phyloP scores from a whole-genome alignment of 208 protist species.

The Willaertia magna region DNA sequence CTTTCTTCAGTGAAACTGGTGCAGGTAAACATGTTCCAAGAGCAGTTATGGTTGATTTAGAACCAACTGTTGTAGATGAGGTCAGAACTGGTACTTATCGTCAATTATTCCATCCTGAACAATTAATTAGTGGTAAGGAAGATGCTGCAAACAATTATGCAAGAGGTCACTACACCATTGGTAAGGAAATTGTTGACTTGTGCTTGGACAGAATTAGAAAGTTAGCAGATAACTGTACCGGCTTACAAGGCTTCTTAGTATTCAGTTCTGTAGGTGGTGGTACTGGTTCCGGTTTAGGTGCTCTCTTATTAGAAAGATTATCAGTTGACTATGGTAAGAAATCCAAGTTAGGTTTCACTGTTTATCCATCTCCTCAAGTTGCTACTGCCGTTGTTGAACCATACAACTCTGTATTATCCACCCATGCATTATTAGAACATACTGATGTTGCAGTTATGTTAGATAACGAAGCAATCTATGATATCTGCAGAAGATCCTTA shows the following conservation, averaged over 20 bases:
- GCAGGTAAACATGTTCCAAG: conserved; percentile 72
- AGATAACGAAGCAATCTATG: conserved; percentile 83
- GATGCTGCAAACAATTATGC: conserved; percentile 92
- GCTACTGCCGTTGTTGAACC: conserved; percentile 78
- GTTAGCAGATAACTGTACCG: conserved; percentile 83
- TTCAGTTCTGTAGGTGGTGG: conserved; percentile 90
- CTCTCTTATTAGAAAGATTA: conserved; percentile 80
- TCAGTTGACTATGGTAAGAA: conserved; percentile 92
- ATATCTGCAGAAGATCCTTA: conserved; percentile 70
- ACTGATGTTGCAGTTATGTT: conserved; percentile 76
- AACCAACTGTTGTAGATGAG: conserved; percentile 79
- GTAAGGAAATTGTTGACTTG: conserved; percentile 81
- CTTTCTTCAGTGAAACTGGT: conserved; percentile 83
- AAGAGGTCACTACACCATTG: conserved; percentile 85
- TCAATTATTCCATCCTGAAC: conserved; percentile 80
- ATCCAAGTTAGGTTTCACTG: conserved; percentile 74
- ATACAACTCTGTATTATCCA: conserved; percentile 81
- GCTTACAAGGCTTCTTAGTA: conserved; percentile 90
- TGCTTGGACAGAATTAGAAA: conserved; percentile 78
- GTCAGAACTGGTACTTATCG: conserved; percentile 71
- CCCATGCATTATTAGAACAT: conserved; percentile 68
- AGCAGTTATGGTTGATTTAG: conserved; percentile 82
- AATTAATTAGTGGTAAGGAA: conserved; percentile 81
- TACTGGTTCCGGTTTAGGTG: conserved; percentile 84
- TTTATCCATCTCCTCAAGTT: conserved; percentile 75